These are phyloP conservation scores for Daldinia sp. DNA, from an alignment of 2,329 filamentous ascomycete genomes.

Conservation along the genomic window DNA sequence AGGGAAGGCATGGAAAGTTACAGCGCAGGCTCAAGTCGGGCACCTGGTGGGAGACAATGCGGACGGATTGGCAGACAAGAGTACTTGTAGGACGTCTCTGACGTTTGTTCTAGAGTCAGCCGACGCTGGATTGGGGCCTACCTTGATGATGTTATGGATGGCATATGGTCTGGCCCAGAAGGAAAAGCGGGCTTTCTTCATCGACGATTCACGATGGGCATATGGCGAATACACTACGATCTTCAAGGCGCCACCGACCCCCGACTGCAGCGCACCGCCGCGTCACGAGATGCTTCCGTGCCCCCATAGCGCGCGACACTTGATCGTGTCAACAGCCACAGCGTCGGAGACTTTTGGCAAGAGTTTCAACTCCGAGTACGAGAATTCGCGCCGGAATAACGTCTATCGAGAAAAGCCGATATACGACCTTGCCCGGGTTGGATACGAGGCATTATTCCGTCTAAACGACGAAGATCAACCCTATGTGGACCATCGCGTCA, in stretches of 20 bases:
- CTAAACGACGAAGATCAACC: conserved; percentile 70
- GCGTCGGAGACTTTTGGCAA: conserved; percentile 70
- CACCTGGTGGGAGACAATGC: conserved; percentile 59
- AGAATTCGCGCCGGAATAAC: conserved; percentile 57
- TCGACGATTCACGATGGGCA: conserved; percentile 85
- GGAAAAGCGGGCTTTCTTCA: conserved; percentile 80
- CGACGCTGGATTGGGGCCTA: conserved; percentile 79
- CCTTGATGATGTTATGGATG: conserved; percentile 82
- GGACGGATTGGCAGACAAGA: conserved; percentile 54
- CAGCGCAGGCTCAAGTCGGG: conserved; percentile 42
- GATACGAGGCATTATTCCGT: conserved; percentile 78
- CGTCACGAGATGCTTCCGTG: conserved; percentile 80
- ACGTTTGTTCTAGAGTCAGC: conserved; percentile 79
- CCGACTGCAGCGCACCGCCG: conserved; percentile 75
- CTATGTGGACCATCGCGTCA: conserved; percentile 69
- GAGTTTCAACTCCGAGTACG: conserved; percentile 62
- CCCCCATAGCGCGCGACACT: conserved; percentile 76
- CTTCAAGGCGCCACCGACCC: conserved; percentile 72
- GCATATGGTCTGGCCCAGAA: conserved; percentile 81
- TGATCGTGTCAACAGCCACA: conserved; percentile 77
- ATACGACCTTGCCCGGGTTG: conserved; percentile 72
- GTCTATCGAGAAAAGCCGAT: conserved; percentile 66
- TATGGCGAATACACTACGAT: conserved; percentile 79
- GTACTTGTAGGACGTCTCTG: conserved; percentile 73
- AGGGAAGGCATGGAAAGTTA: conserved; percentile 51